Conservation (phyloP, 495 filamentous ascomycete genomes). For the Neurospora sp. region DNA sequence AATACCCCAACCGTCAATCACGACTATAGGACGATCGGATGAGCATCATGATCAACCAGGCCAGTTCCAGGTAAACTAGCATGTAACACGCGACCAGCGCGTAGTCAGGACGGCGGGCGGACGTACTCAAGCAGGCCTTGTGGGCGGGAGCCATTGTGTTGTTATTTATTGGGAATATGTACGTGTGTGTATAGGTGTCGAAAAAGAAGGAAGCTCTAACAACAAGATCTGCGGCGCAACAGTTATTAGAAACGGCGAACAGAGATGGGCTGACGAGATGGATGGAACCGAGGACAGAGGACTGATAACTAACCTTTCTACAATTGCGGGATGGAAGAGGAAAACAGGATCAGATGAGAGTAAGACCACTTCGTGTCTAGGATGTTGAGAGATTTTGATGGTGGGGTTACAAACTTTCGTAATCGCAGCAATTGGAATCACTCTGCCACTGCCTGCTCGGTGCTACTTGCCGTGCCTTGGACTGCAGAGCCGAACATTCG, state of each 20-base stretch:
- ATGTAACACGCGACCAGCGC: constrained; percentile 33
- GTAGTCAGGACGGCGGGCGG: constrained; percentile 28
- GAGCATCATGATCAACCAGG: constrained; percentile 43
- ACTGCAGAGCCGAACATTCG: neutral
- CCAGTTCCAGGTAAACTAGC: constrained; percentile 41
- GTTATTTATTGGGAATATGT: constrained; percentile 5
- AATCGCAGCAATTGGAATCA: neutral
- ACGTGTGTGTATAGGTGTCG: neutral
- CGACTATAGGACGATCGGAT: constrained; percentile 48
- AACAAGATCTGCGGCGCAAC: neutral
- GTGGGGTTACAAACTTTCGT: too few species aligned
- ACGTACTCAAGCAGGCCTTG: constrained; percentile 86
- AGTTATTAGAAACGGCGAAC: neutral
- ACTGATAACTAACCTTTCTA: neutral
- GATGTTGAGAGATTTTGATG: neutral
- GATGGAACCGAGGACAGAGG: neutral
- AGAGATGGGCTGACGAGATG: neutral
- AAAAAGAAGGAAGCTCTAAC: neutral
- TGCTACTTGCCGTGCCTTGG: neutral
- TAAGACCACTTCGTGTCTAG: neutral
- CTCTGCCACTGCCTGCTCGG: neutral
- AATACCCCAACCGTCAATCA: constrained; percentile 98
- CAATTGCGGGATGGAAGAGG: neutral
- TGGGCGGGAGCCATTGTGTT: constrained; percentile 70
- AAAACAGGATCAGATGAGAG: neutral